Base-by-base conservation (phyloP, 2,329 filamentous ascomycete species). In the Dothidotthia symphoricarpi region DNA sequence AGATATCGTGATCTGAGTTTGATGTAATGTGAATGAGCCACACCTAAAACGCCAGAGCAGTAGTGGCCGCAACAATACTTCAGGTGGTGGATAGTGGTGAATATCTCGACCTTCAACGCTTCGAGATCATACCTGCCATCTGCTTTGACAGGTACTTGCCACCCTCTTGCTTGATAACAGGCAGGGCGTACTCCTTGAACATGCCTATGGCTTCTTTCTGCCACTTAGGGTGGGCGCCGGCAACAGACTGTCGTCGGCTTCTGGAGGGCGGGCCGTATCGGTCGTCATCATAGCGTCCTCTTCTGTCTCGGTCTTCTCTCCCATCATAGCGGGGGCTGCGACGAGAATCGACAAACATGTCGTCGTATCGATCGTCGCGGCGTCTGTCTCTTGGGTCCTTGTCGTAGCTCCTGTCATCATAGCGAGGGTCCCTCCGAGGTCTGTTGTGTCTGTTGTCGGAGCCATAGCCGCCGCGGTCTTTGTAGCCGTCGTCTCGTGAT, bases 101-200 rank as follows among this genome's bases (percentile, higher is more conserved):
- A n/a, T n/a, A n/a, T n/a, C 9, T 22, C 19, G 9, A 9, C 19
- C 19, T 22, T 45, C 31, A 47, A 16, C 49, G 45, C 39, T 49
- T 55, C 14, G 44, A 40, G 17, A 55, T 43, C 4, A 56, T 43
- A 24, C 45, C 42, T 4, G 51, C 49, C 37, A 61, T 48, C 41
- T 64, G 55, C 49, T 59, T 61, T 17, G 51, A 43, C 11, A 64
- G 41, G 28, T 57, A 60, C 40, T 58, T 63, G 11, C 48, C 50
- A 4, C 61, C 61, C 36, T 64, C 58, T 5, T 47, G 49, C 46
- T 64, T 64, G 46, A 64, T 63, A 5, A 59, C 47, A 0, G 61
- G 61, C 16, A 64, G 36, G 2, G 61, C 61, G 27, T 64, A 64
- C 10, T 57, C 43, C 28, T 51, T 59, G 41, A 64, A 64, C 53